Evolutionary conservation across 1,284 basidiomycete genomes (phyloP), one percentile per base, ranked within the genome.

Genomic region (Coniferiporia sulphurascens): DNA sequence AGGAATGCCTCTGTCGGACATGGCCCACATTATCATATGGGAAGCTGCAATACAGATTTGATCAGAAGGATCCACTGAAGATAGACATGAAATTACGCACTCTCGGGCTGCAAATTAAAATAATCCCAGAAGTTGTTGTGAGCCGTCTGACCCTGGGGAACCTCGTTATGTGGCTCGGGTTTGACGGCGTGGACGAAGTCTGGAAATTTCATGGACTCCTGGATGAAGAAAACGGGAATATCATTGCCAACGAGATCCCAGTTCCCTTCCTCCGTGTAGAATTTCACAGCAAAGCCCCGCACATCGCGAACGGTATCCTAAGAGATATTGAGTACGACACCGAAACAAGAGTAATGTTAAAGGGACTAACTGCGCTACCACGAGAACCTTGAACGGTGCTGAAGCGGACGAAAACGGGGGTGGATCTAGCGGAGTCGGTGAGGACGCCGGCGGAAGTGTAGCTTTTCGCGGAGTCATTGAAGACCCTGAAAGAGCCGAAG

Each of bases 81-180:
- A 2, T 51, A 59, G 10, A 13, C 7, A 35, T 35, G 22, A 34
- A 35, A 17, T 8, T 8, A 67, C 79, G 59, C 68, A 79, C 84
- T 78, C 65, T 86, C 83, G 1, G 83, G 78, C 63, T 84, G 81
- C n/a, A 85, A 73, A 49, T 83, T 81, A 17, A 81, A 80, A 65
- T 86, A 91, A 68, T 92, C 91, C 89, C 89, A 93, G 63, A 91
- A 89, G 68, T 91, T 93, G 70, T 93, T 90, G 64, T 89, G 88
- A 12, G 86, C 86, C 34, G 67, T 73, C 66, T 87, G 86, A 2
- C 80, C 85, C 55, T 79, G 78, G 4, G 80, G 80, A 0, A 88
- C 80, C 66, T 91, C 88, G 61, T 86, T 87, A 52, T 91, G 81
- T 2, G 91, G 91, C 68, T 91, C 89, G 1, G 89, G 88, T 67